Base-by-base conservation (phyloP, 345 rosid genomes). In the Murraya paniculata region DNA sequence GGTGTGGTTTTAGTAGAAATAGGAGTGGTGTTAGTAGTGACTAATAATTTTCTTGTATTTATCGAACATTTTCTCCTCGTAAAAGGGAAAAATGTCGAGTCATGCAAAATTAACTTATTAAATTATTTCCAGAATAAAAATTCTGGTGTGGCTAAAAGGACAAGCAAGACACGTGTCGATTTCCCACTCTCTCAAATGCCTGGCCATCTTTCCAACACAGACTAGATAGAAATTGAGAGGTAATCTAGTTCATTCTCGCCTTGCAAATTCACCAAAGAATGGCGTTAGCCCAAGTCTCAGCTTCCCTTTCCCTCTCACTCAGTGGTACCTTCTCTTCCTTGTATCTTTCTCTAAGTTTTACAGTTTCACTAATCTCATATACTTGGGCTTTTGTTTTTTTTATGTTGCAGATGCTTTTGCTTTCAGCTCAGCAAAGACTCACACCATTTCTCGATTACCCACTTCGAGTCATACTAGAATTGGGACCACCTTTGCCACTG, bases 271-370 rank as follows among this genome's bases (percentile, higher is more conserved):
- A 48, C 18, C 75, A 74, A 48, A 41, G 11, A 87, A 76, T 90
- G 95, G 92, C 92, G n/a, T 84, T 79, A 65, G 86, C 92, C 86
- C 97, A 90, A 74, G 79, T 86, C 80, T 87, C 90, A 22, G 86
- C 93, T 59, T 85, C 88, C 60, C 86, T 89, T 73, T 82, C 87
- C 66, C 84, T 86, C 78, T 86, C 94, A 74, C 45, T 68, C 5
- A 83, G 76, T n/a, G 87, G 91, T 92, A 84, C 13, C 38, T n/a
- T 59, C 39, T 77, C 28, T 36, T 61, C 7, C 39, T 6, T 50
- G 1, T 41, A 25, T 65, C 24, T 5, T 7, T 64, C 7, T 64
- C 6, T 60, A 4, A 38, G 21, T 35, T 28, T 10, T 48, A n/a
- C 11, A 1, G 13, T 31, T 50, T 2, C 64, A 7, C 27, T 30